These are phyloP conservation scores for Candida labiduridarum DNA, from an alignment of 1,139 yeast genomes.

Conservation along the genomic window DNA sequence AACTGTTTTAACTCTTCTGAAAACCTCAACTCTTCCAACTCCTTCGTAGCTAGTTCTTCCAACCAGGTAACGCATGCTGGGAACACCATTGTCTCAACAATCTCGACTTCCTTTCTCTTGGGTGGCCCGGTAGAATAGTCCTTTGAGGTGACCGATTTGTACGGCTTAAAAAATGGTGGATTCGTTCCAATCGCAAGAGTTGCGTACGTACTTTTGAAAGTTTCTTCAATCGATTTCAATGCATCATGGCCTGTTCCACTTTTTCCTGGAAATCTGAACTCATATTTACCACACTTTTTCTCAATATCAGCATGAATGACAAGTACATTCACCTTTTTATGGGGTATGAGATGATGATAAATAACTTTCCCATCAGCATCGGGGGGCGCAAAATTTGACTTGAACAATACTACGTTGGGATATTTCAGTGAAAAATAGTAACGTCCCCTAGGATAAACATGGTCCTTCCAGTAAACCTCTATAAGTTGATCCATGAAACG, in stretches of 20 bases:
- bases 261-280: conserved; percentile 56
- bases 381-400: conserved; percentile 61
- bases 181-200: conserved; percentile 23
- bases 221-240: conserved; percentile 53
- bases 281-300: conserved; percentile 62
- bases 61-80: no score
- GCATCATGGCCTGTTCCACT: conserved; percentile 85
- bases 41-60: no score
- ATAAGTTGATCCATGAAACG: conserved; percentile 42
- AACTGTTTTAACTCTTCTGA: no score
- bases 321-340: conserved; percentile 34
- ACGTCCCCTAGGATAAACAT: conserved; percentile 10
- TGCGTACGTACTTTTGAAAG: conserved; percentile 42
- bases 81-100: no score
- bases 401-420: conserved; percentile 30
- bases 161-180: no score
- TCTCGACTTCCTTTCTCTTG: no score
- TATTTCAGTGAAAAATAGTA: conserved; percentile 23
- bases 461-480: conserved; percentile 26
- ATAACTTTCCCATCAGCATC: conserved; percentile 65
- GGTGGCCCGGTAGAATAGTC: no score
- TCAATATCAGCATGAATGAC: conserved; percentile 79
- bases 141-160: no score
- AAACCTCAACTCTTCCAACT: no score
- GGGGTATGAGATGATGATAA: conserved; percentile 43